phyloP scores from a whole-genome alignment of 805 yeast species.

The Candida argentea region DNA sequence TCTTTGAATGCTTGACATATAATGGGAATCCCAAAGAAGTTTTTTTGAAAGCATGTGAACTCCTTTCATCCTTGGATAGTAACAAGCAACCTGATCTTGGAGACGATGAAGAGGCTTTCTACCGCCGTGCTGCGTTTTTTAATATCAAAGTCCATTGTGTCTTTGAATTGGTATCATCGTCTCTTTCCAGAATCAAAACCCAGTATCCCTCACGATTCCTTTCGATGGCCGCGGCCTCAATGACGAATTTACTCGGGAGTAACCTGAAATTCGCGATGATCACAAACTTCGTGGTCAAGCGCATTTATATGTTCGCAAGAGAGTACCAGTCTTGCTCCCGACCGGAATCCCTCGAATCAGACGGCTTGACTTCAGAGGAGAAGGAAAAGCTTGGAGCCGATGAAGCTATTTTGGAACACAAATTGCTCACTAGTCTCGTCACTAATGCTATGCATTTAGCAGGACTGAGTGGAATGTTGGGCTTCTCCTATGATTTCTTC shows the following conservation, averaged over 20 bases:
- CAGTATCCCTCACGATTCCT: slow-evolving; percentile 73
- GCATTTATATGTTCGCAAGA: slow-evolving; percentile 54
- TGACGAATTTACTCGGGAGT: slow-evolving; percentile 41
- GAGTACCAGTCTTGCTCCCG: slow-evolving; percentile 33
- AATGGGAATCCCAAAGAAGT: slow-evolving; percentile 78
- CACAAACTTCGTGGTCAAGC: slow-evolving; percentile 35
- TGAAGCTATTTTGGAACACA: slow-evolving; percentile 55
- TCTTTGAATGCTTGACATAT: slow-evolving; percentile 55
- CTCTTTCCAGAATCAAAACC: slow-evolving; percentile 53
- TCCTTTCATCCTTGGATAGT: slow-evolving; percentile 25
- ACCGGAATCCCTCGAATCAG: slow-evolving; percentile 31
- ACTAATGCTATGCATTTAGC: slow-evolving; percentile 40
- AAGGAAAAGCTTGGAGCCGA: slow-evolving; percentile 34
- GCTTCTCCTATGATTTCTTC: slow-evolving; percentile 16
- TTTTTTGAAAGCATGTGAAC: slow-evolving; percentile 60
- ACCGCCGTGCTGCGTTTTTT: slow-evolving; percentile 18
- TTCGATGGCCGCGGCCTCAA: slow-evolving; percentile 53
- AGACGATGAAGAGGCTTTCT: slow-evolving; percentile 4
- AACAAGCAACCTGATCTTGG: background rate
- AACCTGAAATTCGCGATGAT: slow-evolving; percentile 4
- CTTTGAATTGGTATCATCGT: slow-evolving; percentile 52
- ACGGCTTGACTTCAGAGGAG: slow-evolving; percentile 27
- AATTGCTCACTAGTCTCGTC: slow-evolving; percentile 51
- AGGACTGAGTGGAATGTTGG: slow-evolving; percentile 8
- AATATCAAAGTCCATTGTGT: slow-evolving; percentile 55